Percentiles rank a stretch among this genome's conserved stretches.
These are phyloP conservation scores for Astrothelium subdiscretum DNA, from an alignment of 495 filamentous ascomycete genomes.

Conservation along the genomic window DNA sequence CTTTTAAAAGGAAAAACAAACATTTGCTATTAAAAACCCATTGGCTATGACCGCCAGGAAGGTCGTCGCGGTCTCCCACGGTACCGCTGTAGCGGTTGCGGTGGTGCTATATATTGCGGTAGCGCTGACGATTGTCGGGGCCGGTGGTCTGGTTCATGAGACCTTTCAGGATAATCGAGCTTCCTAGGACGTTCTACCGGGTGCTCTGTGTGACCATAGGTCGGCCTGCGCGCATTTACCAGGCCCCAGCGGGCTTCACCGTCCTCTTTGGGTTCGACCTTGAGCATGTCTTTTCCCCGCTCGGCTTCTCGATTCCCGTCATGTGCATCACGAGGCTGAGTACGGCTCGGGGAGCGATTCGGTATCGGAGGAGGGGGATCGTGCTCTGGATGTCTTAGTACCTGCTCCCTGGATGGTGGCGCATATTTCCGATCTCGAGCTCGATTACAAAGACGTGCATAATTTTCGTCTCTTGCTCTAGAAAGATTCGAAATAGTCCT, in stretches of 20 bases:
- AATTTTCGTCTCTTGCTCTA: background rate
- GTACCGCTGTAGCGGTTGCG: background rate
- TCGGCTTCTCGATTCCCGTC: background rate
- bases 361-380: background rate
- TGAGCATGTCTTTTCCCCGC: background rate
- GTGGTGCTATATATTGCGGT: background rate
- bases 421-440: background rate
- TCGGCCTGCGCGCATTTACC: background rate
- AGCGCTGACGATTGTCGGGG: background rate
- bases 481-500: background rate
- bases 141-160: background rate
- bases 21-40: too few species aligned
- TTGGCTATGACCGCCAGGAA: background rate
- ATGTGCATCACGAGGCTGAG: background rate
- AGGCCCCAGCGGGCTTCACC: background rate
- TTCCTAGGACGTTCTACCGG: background rate
- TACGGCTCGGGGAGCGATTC: background rate
- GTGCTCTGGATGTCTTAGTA: background rate
- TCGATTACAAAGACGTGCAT: background rate
- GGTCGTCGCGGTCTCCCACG: background rate
- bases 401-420: background rate
- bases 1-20: too few species aligned
- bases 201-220: background rate
- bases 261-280: background rate
- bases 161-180: background rate